phyloP scores from a whole-genome alignment of 2,329 filamentous ascomycete genomes.

The Trichoderma breve region DNA sequence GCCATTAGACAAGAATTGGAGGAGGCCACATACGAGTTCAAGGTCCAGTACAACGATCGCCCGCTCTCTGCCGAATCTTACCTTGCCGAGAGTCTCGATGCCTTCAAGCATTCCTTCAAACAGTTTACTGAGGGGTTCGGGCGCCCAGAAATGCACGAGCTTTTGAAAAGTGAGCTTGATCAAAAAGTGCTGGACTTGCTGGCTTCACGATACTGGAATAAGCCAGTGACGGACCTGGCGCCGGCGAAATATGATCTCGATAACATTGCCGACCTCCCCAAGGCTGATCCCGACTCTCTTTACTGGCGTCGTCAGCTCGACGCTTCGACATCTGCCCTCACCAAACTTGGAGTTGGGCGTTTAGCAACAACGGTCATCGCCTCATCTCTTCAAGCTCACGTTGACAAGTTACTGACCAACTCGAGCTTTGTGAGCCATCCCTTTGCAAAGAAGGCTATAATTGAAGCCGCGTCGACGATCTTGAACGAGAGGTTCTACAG shows the following conservation, averaged over 20 bases:
- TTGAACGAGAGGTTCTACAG: constrained; percentile 94
- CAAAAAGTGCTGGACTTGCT: constrained; percentile 92
- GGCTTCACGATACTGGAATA: constrained; percentile 96
- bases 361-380: constrained; percentile 90
- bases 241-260: constrained; percentile 66
- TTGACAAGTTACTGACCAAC: constrained; percentile 72
- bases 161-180: constrained; percentile 89
- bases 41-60: constrained; percentile 98
- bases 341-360: constrained; percentile 89
- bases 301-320: constrained; percentile 96
- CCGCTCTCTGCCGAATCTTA: constrained; percentile 95
- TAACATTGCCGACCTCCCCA: constrained; percentile 73
- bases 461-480: constrained; percentile 83
- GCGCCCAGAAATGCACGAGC: constrained; percentile 79
- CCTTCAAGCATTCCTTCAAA: constrained; percentile 98
- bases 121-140: constrained; percentile 89
- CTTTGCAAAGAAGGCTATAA: constrained; percentile 89
- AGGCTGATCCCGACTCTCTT: constrained; percentile 76
- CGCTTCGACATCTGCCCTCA: constrained; percentile 83
- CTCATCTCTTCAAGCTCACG: constrained; percentile 77
- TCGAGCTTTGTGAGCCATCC: constrained; percentile 90
- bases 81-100: constrained; percentile 88
- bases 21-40: constrained; percentile 97
- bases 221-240: constrained; percentile 81
- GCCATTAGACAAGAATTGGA: constrained; percentile 93